These are phyloP conservation scores for Colletotrichum australisinense DNA, from an alignment of 2,329 filamentous ascomycete species.

Conservation along the genomic window DNA sequence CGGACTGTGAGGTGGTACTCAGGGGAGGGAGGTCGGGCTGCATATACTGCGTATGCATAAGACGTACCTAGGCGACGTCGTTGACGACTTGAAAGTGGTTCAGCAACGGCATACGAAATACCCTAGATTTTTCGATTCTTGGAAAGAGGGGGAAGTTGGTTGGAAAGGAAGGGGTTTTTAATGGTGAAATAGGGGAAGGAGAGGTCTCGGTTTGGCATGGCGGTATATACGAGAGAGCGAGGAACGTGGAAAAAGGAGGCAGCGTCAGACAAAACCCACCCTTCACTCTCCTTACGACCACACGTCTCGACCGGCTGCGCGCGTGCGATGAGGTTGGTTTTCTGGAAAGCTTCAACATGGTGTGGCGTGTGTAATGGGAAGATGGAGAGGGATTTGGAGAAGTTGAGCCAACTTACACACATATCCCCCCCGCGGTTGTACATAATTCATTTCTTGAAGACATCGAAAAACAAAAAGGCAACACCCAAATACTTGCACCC, in stretches of 20 bases:
- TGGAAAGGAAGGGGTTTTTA: neutral
- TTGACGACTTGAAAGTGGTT: neutral
- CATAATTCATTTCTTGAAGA: slow-evolving; percentile 29
- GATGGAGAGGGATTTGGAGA: neutral
- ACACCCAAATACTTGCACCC: neutral
- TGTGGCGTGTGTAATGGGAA: neutral
- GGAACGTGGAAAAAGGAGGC: neutral
- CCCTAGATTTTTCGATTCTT: slow-evolving; percentile 32
- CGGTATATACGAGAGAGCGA: slow-evolving; percentile 5
- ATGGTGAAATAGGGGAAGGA: neutral
- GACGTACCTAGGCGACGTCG: neutral
- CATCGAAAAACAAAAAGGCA: neutral
- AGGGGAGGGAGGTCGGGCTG: neutral
- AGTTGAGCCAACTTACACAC: neutral
- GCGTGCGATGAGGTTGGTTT: neutral
- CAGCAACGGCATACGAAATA: slow-evolving; percentile 34
- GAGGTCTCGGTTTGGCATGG: neutral
- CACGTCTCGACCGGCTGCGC: neutral
- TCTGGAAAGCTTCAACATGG: neutral
- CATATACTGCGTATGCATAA: neutral
- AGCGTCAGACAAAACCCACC: neutral
- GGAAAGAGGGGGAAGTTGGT: neutral
- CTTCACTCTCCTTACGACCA: neutral
- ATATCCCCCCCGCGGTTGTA: slow-evolving; percentile 16
- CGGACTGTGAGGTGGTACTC: no score